Evolutionary conservation across 2,329 filamentous ascomycete species (phyloP), one percentile per base, ranked within the genome.

Genomic region (Colletotrichum scovillei): DNA sequence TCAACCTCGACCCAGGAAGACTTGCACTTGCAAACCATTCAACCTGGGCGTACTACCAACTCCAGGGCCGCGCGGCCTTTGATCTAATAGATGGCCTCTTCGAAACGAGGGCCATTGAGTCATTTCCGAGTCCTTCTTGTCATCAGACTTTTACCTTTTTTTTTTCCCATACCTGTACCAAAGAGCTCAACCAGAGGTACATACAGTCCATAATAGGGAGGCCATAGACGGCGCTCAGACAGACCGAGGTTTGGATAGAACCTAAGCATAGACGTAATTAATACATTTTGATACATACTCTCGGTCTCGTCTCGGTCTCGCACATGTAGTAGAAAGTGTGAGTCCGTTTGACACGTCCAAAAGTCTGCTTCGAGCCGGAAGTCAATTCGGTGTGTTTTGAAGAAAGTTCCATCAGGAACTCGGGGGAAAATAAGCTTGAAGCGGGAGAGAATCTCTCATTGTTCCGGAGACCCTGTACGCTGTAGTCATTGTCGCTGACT

Each of bases 181-280:
- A 11, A 63, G n/a, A 32, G 28, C 32, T 24, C 11, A 22, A 49
- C 28, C 46, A 32, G 52, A 52, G 28, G 60, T 53, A 53, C 60
- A 53, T 63, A 35, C 14, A 35, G 16, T 26, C n/a, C 46, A 35
- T 35, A 53, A 12, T 35, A 22, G 46, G n/a, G 28, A 24, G 60
- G 26, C n/a, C 60, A 35, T 52, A 2, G 49, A n/a, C 42, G 46
- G 42, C 46, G 60, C 60, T 63, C 60, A 63, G 60, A 49, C 46
- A 26, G 46, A 22, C 60, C 60, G 46, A 63, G 60, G 42, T 53
- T 63, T 53, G 60, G 60, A 24, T 63, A 63, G 60, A 30, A 63
- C 26, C 46, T 63, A 52, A 53, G 60, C 60, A 63, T 63, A 52
- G 60, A 63, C 60, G 28, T 63, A 32, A 63, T 30, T 35, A 63